Base-by-base conservation (phyloP, 208 protist species). In the Acanthamoeba comandoni region DNA sequence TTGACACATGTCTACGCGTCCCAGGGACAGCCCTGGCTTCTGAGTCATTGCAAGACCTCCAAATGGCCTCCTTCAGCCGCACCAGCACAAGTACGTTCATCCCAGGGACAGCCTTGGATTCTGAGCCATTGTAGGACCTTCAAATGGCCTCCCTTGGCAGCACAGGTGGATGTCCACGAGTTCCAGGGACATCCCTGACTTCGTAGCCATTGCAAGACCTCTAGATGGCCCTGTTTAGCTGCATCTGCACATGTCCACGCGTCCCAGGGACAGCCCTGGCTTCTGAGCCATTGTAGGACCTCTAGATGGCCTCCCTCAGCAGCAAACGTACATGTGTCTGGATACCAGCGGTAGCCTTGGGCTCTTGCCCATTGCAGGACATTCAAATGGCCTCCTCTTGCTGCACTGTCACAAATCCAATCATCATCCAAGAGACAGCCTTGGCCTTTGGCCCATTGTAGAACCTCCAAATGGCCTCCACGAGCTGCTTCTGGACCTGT, bases 11-110 rank as follows among this genome's bases (percentile, higher is more conserved):
- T 79, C 22, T 29, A 1, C 70, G 8, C 48, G 5, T 79, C 70
- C 70, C 70, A 79, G 11, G 70, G 29, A 29, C 70, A 79, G 70
- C 70, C 70, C 17, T 79, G 48, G 12, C 19, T n/a, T 7, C 31
- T 3, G 2, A 24, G 11, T 24, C 70, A 79, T 49, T 79, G 11
- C 8, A 79, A 29, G 0, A 79, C 70, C 11, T 51, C 70, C 22
- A 79, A 51, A 24, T 79, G 29, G 39, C 70, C 70, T 48, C 5
- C 70, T 24, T 0, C 15, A 11, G 70, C 70, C 1, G 70, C 70
- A 55, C 4, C 5, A 24, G 39, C 3, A 22, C 70, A 79, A 7
- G 70, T 79, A 2, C 1, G 9, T 9, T 12, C 11, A 5, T 52
- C 2, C 70, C 70, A 79, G 19, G 70, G 70, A 49, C 11, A 53